phyloP scores from a whole-genome alignment of 805 yeast species.

The Yarrowia bubula region DNA sequence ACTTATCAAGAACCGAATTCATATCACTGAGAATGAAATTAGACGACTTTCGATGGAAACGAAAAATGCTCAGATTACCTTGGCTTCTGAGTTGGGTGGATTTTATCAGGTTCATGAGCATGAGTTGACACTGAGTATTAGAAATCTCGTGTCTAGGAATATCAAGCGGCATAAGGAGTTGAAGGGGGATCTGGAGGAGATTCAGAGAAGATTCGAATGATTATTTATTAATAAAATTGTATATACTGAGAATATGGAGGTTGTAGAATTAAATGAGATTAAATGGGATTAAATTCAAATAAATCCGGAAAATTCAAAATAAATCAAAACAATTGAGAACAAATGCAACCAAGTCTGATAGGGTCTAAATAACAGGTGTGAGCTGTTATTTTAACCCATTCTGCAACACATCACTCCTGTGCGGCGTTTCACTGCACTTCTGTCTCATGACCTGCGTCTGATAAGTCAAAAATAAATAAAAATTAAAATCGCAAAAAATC shows the following conservation, averaged over 20 bases:
- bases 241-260: background rate
- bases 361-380: no score
- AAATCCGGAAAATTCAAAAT: no score
- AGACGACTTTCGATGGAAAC: conserved; percentile 37
- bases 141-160: conserved; percentile 30
- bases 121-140: conserved; percentile 36
- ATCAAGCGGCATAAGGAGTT: conserved; percentile 33
- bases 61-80: conserved; percentile 38
- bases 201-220: background rate
- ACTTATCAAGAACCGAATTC: conserved; percentile 37
- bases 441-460: no score
- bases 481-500: no score
- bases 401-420: no score
- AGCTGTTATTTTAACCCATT: no score
- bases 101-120: conserved; percentile 40
- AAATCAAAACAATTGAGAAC: no score
- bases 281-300: no score
- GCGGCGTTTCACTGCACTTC: no score
- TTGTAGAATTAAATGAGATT: background rate
- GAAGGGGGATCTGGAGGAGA: conserved; percentile 22
- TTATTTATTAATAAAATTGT: no score
- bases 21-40: conserved; percentile 35
- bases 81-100: conserved; percentile 43
- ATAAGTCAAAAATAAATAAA: no score
- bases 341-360: no score